Evolutionary conservation across 1,284 basidiomycete species (phyloP), one percentile per base, ranked within the genome.

Genomic region (Heterobasidion annosum): DNA sequence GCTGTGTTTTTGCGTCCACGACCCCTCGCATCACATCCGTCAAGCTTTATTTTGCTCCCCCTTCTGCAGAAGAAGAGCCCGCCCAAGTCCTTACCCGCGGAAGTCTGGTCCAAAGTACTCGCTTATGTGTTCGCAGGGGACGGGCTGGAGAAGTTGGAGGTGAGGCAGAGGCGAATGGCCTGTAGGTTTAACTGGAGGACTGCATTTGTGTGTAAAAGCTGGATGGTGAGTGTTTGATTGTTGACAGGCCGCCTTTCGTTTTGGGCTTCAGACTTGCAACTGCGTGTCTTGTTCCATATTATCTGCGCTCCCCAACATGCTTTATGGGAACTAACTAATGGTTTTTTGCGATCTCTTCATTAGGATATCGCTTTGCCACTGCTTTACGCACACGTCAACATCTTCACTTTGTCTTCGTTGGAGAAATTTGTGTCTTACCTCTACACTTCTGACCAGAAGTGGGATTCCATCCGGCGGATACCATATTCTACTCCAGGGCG

Each of bases 401-500:
- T 91, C 42, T 67, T 66, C 8, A 71, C 72, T 5, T 62, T 80
- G 9, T 56, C 66, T 15, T 70, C 76, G 8, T 70, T 93, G 34
- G 73, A 79, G 54, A 73, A 71, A 48, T 83, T 93, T 57, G 73
- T 80, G 8, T 59, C 69, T 25, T 74, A 73, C 25, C 73, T 93
- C 3, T 69, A 75, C 55, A 61, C 64, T 18, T 83, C 85, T 16
- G 91, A 94, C 59, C 75, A 82, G 61, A 80, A 78, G 63, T 93
- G 91, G 91, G 89, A 91, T 62, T 88, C 89, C 54, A 83, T 93
- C 56, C 80, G 88, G 52, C 77, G 90, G 46, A 91, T 91, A 62
- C 87, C 88, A 0, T 87, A 86, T 64, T 92, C 89, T 1, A 77
- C 84, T 0, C 91, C 91, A 1, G 91, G 91, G 32, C 79, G 91